These are phyloP conservation scores for Suillus subaureus DNA, from an alignment of 768 basidiomycete species.

Conservation along the genomic window DNA sequence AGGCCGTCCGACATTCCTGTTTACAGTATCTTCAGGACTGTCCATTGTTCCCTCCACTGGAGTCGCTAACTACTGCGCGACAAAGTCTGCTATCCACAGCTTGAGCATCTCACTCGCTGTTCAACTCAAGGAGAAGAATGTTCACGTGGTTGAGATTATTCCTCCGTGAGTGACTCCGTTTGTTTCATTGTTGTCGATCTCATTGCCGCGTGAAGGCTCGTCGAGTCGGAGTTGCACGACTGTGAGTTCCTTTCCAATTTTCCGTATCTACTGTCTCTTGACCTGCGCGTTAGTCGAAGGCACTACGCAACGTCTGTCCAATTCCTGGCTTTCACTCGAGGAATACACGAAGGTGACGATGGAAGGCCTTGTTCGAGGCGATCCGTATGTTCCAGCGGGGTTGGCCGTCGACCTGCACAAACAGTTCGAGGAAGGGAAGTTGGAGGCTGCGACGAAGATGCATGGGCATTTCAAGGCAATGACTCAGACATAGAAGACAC, in stretches of 20 bases:
- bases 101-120: conserved; percentile 48
- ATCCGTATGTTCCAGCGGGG: conserved; percentile 33
- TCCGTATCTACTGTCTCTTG: conserved; percentile 31
- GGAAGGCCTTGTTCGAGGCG: conserved; percentile 40
- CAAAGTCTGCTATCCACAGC: conserved; percentile 60
- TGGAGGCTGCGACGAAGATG: conserved; percentile 17
- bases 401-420: conserved; percentile 17
- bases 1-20: conserved; percentile 49
- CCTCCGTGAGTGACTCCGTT: conserved; percentile 49
- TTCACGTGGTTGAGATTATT: conserved; percentile 57
- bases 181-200: conserved; percentile 11
- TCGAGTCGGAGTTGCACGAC: conserved; percentile 66
- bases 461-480: background rate
- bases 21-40: conserved; percentile 56
- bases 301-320: conserved; percentile 47
- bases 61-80: conserved; percentile 54
- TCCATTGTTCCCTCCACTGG: conserved; percentile 45
- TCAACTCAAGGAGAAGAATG: conserved; percentile 50
- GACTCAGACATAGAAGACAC: background rate
- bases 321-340: conserved; percentile 58
- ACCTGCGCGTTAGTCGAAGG: conserved; percentile 59
- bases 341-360: conserved; percentile 45
- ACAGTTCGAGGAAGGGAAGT: conserved; percentile 33
- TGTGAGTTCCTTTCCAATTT: conserved; percentile 34
- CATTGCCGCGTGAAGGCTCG: conserved; percentile 39